Percentiles rank a stretch among this genome's conserved stretches.
Evolutionary conservation across 805 yeast genomes (phyloP).

Genomic region (Starmerella bombicola): DNA sequence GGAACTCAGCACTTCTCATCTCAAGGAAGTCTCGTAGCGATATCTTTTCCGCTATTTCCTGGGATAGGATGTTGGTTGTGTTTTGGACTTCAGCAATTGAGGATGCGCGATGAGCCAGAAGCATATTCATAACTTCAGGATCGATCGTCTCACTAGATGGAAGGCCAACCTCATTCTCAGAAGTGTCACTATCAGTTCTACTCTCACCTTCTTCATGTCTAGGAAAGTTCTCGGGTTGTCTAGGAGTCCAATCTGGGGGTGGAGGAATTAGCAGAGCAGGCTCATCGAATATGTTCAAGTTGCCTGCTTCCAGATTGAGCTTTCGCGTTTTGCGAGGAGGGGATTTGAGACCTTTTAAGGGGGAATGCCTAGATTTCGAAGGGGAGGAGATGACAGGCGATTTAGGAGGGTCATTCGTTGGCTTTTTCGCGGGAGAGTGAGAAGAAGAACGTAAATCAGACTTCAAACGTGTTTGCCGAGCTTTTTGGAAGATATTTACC

Average conservation of each 20-base stretch:
- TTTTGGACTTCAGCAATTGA: neutral
- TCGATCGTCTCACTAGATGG: neutral
- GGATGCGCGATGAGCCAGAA: neutral
- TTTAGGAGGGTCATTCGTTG: neutral
- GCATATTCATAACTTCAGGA: neutral
- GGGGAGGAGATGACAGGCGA: neutral
- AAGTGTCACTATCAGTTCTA: neutral
- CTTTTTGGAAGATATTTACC: conserved; percentile 2
- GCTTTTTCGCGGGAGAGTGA: neutral
- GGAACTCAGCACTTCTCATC: neutral
- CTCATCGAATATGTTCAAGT: no score
- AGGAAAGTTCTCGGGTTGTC: neutral
- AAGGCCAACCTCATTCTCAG: neutral
- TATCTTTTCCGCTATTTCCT: neutral
- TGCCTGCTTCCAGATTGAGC: neutral
- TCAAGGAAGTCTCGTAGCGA: neutral
- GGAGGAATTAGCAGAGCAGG: neutral
- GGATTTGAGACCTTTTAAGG: neutral
- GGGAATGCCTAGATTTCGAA: neutral
- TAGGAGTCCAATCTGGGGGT: neutral
- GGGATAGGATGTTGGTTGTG: neutral
- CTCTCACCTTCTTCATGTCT: neutral
- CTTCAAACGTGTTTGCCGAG: neutral
- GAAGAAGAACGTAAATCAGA: no score
- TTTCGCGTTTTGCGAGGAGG: neutral